Percentiles rank a stretch among this genome's conserved stretches.
Evolutionary conservation across 2,329 filamentous ascomycete genomes (phyloP).

Genomic region (Monosporascus sp.): DNA sequence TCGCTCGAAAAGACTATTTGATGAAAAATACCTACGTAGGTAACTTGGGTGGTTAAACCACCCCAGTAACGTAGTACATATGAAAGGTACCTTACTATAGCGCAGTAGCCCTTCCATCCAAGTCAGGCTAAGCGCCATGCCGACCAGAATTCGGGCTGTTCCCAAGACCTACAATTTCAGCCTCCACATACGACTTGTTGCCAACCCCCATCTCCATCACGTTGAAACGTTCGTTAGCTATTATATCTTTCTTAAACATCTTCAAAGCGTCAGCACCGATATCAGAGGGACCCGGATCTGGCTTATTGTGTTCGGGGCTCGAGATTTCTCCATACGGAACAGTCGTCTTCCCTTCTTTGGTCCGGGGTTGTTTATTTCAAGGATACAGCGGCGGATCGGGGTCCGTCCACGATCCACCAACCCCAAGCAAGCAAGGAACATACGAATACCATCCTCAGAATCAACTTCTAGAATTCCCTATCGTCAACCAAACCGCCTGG

Average conservation of each 20-base stretch:
- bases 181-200: constrained; percentile 7
- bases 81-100: no score
- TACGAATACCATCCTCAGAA: not conserved
- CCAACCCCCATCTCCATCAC: not conserved
- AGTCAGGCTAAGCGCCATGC: not conserved
- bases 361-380: not conserved
- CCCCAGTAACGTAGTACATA: no score
- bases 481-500: not conserved
- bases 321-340: not conserved
- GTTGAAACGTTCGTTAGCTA: not conserved
- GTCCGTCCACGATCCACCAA: not conserved
- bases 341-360: not conserved
- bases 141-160: constrained; percentile 3
- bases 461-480: not conserved
- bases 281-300: not conserved
- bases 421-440: not conserved
- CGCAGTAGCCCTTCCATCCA: not conserved
- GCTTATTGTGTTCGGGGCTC: no score
- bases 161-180: constrained; percentile 15
- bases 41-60: no score
- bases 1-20: no score
- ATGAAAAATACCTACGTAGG: no score
- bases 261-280: not conserved
- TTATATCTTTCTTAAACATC: not conserved
- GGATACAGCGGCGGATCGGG: no score